Evolutionary conservation across 495 filamentous ascomycete genomes (phyloP), one percentile per base, ranked within the genome.

Genomic region (Penicillium tannophilum): DNA sequence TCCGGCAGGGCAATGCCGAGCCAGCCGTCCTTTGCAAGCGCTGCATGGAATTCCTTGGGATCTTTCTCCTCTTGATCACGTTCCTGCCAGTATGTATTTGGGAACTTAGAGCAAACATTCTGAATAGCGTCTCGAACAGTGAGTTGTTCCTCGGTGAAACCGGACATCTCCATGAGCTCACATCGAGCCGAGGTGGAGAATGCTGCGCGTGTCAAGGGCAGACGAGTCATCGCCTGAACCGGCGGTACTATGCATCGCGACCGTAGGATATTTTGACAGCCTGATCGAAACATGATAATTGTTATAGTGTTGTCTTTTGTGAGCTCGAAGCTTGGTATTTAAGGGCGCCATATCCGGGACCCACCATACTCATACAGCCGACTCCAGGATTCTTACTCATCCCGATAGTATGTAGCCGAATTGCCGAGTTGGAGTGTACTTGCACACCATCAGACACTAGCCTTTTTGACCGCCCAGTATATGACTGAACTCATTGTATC

Each of bases 11-110:
- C 88, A 63, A 92, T 91, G 7, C 90, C 90, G 17, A 94, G 82
- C 88, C 89, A 93, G n/a, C 90, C 88, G 65, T 87, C 88, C 50
- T 84, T 83, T n/a, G 90, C 87, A 56, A 93, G 71, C 0, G 88
- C 86, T 3, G 86, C 82, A 66, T 92, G 88, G 43, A 94, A 84
- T 23, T 90, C 86, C 59, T 84, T 79, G 0, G 90, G 90, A 64
- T 93, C 87, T 50, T 81, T 76, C 58, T 85, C 86, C 33, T 78
- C 79, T 50, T 90, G 79, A 63, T 92, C 90, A 59, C 77, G 82
- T 55, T 86, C 77, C 44, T 83, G 83, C 90, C 89, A 93, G 72
- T 92, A 93, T 30, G 73, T 76, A 36, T 75, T 76, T 4, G 85
- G 80, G 56, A 87, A 88, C 14, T 76, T 80, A 31, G 86, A 76